Evolutionary conservation across 352 stramenopile species (phyloP).

Genomic region (Poterioochromonas sp.): DNA sequence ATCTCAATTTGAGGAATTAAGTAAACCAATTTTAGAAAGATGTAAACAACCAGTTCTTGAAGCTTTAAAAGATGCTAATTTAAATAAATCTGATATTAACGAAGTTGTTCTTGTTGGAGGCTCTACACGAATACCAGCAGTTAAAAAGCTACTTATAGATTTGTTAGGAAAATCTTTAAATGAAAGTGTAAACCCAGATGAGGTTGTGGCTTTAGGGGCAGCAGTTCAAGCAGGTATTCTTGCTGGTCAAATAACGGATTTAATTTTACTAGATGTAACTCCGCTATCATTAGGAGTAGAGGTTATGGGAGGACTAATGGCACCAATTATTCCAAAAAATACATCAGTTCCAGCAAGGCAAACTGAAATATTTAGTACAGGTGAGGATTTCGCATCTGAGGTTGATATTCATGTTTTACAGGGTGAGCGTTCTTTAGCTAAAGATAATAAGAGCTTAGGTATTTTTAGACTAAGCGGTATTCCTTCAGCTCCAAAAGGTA

Average conservation of each 20-base stretch:
- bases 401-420: constrained; percentile 29
- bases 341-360: constrained; percentile 74
- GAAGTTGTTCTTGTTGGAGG: constrained; percentile 95
- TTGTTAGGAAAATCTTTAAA: constrained; percentile 20
- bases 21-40: constrained; percentile 79
- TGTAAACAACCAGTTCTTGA: constrained; percentile 83
- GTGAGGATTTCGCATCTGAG: background rate
- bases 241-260: constrained; percentile 48
- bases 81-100: constrained; percentile 83
- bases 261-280: constrained; percentile 71
- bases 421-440: constrained; percentile 16
- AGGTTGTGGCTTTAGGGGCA: constrained; percentile 79
- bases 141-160: background rate
- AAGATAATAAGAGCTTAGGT: constrained; percentile 19
- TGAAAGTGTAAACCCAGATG: constrained; percentile 52
- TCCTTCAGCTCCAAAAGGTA: constrained; percentile 81
- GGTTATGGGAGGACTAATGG: constrained; percentile 73
- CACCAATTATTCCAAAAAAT: constrained; percentile 74
- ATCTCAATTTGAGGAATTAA: constrained; percentile 88
- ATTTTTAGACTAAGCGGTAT: constrained; percentile 65
- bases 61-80: constrained; percentile 61
- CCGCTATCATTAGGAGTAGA: constrained; percentile 76
- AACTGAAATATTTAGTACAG: constrained; percentile 42
- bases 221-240: constrained; percentile 62
- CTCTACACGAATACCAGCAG: background rate